Conservation (phyloP, 148 eudicot genomes). For the Spergularia marina region DNA sequence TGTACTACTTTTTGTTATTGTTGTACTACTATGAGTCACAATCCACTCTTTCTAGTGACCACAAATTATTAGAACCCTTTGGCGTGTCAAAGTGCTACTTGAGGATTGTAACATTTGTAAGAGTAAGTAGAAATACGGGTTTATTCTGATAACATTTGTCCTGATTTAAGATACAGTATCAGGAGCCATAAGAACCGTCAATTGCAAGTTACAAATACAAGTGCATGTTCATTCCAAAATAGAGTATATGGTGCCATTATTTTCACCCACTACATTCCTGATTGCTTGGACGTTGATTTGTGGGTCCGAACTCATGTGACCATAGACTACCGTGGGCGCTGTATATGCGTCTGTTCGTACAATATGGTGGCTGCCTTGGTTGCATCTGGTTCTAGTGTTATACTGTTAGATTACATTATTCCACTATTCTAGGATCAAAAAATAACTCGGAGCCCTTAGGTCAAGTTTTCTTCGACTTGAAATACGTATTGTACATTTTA, state of each 20-base stretch:
- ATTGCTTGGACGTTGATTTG: slow-evolving; percentile 14
- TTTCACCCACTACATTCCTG: not conserved
- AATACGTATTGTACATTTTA: too few species aligned
- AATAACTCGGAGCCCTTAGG: too few species aligned
- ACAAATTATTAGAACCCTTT: not conserved
- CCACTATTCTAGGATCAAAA: too few species aligned
- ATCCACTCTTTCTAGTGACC: not conserved
- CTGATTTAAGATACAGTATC: not conserved
- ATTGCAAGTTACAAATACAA: slow-evolving; percentile 6
- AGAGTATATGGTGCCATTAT: too few species aligned
- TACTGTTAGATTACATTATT: too few species aligned
- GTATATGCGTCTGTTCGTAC: too few species aligned
- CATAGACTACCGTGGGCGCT: too few species aligned
- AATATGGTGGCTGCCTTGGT: too few species aligned
- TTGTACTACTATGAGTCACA: not conserved
- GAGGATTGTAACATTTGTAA: not conserved
- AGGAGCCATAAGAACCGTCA: slow-evolving; percentile 20
- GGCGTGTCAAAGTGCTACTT: not conserved
- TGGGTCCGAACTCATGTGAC: slow-evolving; percentile 9
- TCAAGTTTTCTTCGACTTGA: too few species aligned
- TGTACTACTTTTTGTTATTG: not conserved
- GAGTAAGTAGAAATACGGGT: too few species aligned
- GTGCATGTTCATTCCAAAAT: too few species aligned
- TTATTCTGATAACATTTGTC: not conserved
- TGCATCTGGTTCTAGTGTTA: too few species aligned